phyloP scores from a whole-genome alignment of 2,329 filamentous ascomycete species.

The Pseudogymnoascus verrucosus region DNA sequence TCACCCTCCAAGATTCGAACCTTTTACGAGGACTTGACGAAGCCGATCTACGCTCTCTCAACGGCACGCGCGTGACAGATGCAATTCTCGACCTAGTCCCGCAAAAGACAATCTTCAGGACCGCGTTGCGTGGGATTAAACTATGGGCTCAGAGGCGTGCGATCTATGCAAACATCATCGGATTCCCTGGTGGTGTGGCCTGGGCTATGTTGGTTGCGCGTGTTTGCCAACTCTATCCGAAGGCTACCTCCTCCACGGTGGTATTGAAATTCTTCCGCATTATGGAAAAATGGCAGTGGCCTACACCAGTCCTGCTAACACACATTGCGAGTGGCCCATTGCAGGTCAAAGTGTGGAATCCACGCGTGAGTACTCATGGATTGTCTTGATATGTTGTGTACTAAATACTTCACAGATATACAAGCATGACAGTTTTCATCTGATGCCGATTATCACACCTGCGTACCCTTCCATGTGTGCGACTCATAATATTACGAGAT shows the following conservation, averaged over 20 bases:
- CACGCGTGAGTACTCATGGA: slow-evolving; percentile 50
- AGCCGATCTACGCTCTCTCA: slow-evolving; percentile 77
- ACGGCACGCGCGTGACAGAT: slow-evolving; percentile 89
- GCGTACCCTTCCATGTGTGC: slow-evolving; percentile 97
- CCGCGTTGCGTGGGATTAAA: slow-evolving; percentile 86
- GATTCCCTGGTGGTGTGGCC: slow-evolving; percentile 91
- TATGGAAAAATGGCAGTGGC: slow-evolving; percentile 88
- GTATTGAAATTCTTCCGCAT: slow-evolving; percentile 92
- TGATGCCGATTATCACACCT: slow-evolving; percentile 98
- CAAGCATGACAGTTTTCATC: slow-evolving; percentile 61
- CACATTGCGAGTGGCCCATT: slow-evolving; percentile 74
- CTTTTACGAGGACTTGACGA: slow-evolving; percentile 82
- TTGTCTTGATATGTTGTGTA: slow-evolving; percentile 15
- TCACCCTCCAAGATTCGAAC: slow-evolving; percentile 74
- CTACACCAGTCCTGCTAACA: slow-evolving; percentile 85
- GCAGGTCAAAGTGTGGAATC: slow-evolving; percentile 88
- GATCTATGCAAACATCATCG: slow-evolving; percentile 93
- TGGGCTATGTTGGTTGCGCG: slow-evolving; percentile 97
- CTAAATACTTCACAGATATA: slow-evolving; percentile 17
- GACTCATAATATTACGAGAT: slow-evolving; percentile 86
- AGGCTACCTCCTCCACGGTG: slow-evolving; percentile 79
- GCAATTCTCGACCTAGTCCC: slow-evolving; percentile 86
- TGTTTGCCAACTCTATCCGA: slow-evolving; percentile 92
- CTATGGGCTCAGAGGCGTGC: slow-evolving; percentile 90
- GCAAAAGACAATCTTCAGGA: slow-evolving; percentile 79